Evolutionary conservation across 192 early-diverging fungal species (phyloP).

Genomic region (Mortierella antarctica): DNA sequence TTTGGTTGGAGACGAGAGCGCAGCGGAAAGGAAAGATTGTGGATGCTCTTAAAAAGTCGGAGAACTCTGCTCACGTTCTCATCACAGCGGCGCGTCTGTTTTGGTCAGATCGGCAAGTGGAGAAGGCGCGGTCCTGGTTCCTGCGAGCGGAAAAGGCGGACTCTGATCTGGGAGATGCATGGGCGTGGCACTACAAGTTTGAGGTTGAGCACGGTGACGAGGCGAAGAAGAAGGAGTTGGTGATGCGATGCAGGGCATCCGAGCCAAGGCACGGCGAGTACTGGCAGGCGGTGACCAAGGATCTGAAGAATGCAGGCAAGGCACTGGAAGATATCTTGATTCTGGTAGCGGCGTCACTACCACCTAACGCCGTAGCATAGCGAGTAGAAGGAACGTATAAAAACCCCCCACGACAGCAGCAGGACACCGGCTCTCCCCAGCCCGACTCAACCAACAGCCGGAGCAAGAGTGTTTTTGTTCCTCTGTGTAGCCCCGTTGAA

Average conservation of each 20-base stretch:
- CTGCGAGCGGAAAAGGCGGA: slow-evolving; percentile 82
- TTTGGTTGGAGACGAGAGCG: slow-evolving; percentile 86
- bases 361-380: slow-evolving; percentile 38
- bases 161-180: slow-evolving; percentile 90
- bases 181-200: slow-evolving; percentile 96
- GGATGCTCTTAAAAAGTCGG: slow-evolving; percentile 93
- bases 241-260: slow-evolving; percentile 76
- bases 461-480: no score
- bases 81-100: slow-evolving; percentile 89
- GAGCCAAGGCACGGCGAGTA: slow-evolving; percentile 91
- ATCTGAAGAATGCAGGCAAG: slow-evolving; percentile 75
- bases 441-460: no score
- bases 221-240: slow-evolving; percentile 60
- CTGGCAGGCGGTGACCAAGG: slow-evolving; percentile 88
- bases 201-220: slow-evolving; percentile 83
- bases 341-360: slow-evolving; percentile 52
- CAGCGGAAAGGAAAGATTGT: slow-evolving; percentile 87
- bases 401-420: no score
- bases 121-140: slow-evolving; percentile 96
- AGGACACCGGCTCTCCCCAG: neutral
- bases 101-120: slow-evolving; percentile 92
- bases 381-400: neutral
- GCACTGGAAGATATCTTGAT: slow-evolving; percentile 69
- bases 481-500: no score
- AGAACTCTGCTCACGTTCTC: slow-evolving; percentile 85